Evolutionary conservation across 176 grass and related monocot species (phyloP).

Genomic region (Oryza meridionalis): DNA sequence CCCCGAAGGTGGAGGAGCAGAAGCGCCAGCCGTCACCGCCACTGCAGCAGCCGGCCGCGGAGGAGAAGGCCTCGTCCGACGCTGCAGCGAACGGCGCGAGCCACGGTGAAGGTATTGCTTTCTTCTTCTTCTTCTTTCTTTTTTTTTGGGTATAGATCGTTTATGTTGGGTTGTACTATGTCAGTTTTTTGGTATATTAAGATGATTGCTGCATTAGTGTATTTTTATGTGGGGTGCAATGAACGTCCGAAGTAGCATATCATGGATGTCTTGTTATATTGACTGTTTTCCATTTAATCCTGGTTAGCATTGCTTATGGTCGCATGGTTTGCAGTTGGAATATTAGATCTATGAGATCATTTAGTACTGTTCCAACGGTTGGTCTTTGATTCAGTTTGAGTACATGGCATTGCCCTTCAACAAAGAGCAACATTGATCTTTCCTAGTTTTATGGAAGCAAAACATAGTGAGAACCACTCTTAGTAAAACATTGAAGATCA

Average conservation of each 20-base stretch:
- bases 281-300: conserved; percentile 10
- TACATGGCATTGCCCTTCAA: background rate
- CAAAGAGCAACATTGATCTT: background rate
- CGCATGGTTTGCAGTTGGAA: background rate
- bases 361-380: background rate
- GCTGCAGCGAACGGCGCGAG: conserved; percentile 22
- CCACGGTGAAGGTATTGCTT: conserved; percentile 60
- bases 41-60: background rate
- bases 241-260: background rate
- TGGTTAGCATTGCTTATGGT: background rate
- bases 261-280: background rate
- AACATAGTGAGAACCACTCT: background rate
- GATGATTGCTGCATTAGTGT: background rate
- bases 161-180: conserved; percentile 24
- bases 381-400: background rate
- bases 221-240: background rate
- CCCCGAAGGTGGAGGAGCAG: conserved; percentile 50
- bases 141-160: background rate
- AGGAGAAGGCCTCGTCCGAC: conserved; percentile 31
- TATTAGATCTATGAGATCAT: background rate
- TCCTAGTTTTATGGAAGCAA: background rate
- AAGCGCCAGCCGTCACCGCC: conserved; percentile 40
- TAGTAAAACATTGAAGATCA: background rate
- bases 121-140: background rate
- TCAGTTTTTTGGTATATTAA: background rate